These are phyloP conservation scores for Leishmania aethiopica DNA, from an alignment of 208 protist species.

Conservation along the genomic window DNA sequence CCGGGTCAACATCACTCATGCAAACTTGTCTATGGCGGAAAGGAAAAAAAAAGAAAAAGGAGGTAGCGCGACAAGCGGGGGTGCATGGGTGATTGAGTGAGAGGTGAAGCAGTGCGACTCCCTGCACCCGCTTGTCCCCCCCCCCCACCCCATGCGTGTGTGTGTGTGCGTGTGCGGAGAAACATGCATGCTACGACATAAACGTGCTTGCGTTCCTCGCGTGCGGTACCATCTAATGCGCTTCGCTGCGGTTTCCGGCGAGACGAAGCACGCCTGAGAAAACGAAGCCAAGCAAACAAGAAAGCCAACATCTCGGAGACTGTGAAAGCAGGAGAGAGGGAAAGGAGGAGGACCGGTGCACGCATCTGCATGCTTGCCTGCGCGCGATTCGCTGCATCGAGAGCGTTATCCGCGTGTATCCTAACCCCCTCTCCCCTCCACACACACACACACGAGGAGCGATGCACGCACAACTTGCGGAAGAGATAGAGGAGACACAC, in stretches of 20 bases:
- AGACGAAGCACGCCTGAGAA: background rate
- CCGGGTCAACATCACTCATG: background rate
- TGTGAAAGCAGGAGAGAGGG: background rate
- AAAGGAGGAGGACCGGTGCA: background rate
- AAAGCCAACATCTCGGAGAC: background rate
- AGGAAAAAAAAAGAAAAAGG: slow-evolving; percentile 13
- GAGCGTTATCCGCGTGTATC: too few species aligned
- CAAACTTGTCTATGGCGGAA: background rate
- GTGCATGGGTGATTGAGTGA: background rate
- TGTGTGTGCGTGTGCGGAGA: background rate
- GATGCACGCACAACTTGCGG: background rate
- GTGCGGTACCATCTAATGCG: background rate
- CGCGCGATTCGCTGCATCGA: too few species aligned
- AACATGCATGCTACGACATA: background rate
- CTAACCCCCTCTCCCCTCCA: background rate
- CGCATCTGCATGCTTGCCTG: background rate
- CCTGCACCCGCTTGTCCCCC: too few species aligned
- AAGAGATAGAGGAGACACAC: slow-evolving; percentile 5
- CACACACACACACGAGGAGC: background rate
- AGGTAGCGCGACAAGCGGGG: background rate
- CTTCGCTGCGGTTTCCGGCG: background rate
- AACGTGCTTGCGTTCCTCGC: background rate
- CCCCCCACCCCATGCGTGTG: too few species aligned
- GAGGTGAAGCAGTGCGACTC: background rate
- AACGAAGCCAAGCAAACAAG: background rate